phyloP scores from a whole-genome alignment of 2,329 filamentous ascomycete genomes.

The Botrytis byssoidea region DNA sequence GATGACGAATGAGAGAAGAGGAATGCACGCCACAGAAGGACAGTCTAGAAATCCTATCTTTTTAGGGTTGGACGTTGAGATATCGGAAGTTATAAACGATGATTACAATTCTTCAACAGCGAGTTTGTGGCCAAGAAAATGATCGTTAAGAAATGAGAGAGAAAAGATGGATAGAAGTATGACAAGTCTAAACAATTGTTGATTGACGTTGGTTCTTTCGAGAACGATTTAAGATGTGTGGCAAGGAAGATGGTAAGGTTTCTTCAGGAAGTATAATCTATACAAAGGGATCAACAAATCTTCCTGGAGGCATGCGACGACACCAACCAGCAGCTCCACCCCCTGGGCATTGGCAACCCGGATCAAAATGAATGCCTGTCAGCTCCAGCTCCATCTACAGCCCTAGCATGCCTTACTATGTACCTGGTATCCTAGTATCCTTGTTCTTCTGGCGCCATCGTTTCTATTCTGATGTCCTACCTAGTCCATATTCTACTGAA shows the following conservation, averaged over 20 bases:
- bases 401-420: conserved; percentile 30
- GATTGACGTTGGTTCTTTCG: neutral
- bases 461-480: conserved; percentile 33
- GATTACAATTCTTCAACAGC: conserved; percentile 18
- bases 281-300: conserved; percentile 30
- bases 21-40: conserved; percentile 34
- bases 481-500: conserved; percentile 21
- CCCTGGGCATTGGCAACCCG: conserved; percentile 30
- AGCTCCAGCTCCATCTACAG: conserved; percentile 33
- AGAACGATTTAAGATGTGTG: conserved; percentile 24
- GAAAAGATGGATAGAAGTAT: conserved; percentile 5
- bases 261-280: conserved; percentile 30
- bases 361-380: conserved; percentile 36
- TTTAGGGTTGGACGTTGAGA: conserved; percentile 24
- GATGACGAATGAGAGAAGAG: conserved; percentile 33
- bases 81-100: conserved; percentile 22
- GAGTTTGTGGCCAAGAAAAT: conserved; percentile 10
- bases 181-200: conserved; percentile 4
- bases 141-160: neutral
- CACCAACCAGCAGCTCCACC: conserved; percentile 35
- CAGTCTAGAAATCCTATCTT: conserved; percentile 22
- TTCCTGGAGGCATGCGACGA: conserved; percentile 31
- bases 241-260: conserved; percentile 28
- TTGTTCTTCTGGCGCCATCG: conserved; percentile 31
- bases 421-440: conserved; percentile 27